Base-by-base conservation (phyloP, 495 filamentous ascomycete genomes). In the Letharia lupina region DNA sequence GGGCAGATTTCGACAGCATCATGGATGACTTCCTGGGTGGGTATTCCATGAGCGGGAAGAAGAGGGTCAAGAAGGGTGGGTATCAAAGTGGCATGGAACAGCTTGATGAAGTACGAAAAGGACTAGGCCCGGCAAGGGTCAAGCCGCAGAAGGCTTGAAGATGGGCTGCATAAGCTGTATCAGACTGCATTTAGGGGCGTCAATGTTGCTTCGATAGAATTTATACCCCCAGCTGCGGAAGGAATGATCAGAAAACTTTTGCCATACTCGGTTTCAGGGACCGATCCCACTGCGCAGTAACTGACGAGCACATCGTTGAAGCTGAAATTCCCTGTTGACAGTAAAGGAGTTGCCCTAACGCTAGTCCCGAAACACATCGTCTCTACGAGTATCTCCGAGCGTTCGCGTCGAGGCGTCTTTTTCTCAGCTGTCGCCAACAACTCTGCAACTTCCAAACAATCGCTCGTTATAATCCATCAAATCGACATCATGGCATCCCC, bases 1-100 rank as follows among this genome's bases (percentile, higher is more conserved):
- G 85, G 48, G 78, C 82, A 47, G 90, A 95, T 72, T 96, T 99
- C 77, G 87, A 96, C 73, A 82, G 79, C 47, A 87, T 97, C 73
- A 86, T 98, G 81, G 94, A 98, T 75, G 93, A 97, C 71, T 99
- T 99, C 80, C 75, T 97, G 16, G 86, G 85, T 13, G 83, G 81
- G 8, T 90, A 93, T 68, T 84, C 87, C 20, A 85, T 87, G 74
- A 83, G 83, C 67, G 90, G 89, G 4, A 95, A 91, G 81, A 89
- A 85, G 79, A 81, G 87, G 69, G 82, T 93, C 35, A 93, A 89
- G 81, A 91, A 91, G 74, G 90, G 90, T 15, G 88, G 88, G 69
- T 86, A 88, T 71, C 86, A 86, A 68, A 90, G 82, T 68, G 94
- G 94, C 2, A 81, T 96, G 64, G 86, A 86, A 72, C 88, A 97